Evolutionary conservation across 495 filamentous ascomycete genomes (phyloP).

Genomic region (Penicillium flavigenum): DNA sequence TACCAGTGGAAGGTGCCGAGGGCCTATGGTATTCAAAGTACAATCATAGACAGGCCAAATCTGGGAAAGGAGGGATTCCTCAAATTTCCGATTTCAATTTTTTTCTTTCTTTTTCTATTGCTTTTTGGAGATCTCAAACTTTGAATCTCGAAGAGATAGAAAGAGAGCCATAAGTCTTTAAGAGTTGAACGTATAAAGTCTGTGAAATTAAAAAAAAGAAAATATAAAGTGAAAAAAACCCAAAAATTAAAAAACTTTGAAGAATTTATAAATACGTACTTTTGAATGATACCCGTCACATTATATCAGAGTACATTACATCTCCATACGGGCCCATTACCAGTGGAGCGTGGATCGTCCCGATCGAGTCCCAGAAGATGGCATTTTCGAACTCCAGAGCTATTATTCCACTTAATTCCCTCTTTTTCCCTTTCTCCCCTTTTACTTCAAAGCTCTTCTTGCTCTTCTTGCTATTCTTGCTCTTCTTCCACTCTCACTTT

Average conservation of each 20-base stretch:
- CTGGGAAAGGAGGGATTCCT: slow-evolving; percentile 1
- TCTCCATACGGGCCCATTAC: slow-evolving; percentile 17
- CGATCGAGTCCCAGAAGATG: slow-evolving; percentile 33
- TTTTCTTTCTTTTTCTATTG: neutral
- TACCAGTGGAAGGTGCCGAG: slow-evolving; percentile 5
- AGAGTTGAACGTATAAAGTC: neutral
- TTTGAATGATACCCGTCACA: slow-evolving; percentile 15
- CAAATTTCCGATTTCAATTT: neutral
- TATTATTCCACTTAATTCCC: slow-evolving; percentile 24
- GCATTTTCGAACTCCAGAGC: slow-evolving; percentile 17
- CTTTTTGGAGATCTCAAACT: neutral
- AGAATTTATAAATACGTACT: neutral
- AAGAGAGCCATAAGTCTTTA: too few relatives aligned
- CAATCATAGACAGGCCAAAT: neutral
- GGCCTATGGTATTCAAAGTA: neutral
- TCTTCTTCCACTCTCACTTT: slow-evolving; percentile 17
- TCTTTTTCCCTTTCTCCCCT: slow-evolving; percentile 22
- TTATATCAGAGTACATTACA: slow-evolving; percentile 15
- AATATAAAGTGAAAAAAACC: slow-evolving; percentile 5
- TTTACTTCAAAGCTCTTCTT: slow-evolving; percentile 16
- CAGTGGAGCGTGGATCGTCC: slow-evolving; percentile 33
- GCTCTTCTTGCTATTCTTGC: neutral
- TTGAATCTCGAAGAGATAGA: neutral
- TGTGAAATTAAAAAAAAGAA: slow-evolving; percentile 12
- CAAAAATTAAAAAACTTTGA: slow-evolving; percentile 3